Base-by-base conservation (phyloP, 2,329 filamentous ascomycete species). In the Claviceps quebecensis region DNA sequence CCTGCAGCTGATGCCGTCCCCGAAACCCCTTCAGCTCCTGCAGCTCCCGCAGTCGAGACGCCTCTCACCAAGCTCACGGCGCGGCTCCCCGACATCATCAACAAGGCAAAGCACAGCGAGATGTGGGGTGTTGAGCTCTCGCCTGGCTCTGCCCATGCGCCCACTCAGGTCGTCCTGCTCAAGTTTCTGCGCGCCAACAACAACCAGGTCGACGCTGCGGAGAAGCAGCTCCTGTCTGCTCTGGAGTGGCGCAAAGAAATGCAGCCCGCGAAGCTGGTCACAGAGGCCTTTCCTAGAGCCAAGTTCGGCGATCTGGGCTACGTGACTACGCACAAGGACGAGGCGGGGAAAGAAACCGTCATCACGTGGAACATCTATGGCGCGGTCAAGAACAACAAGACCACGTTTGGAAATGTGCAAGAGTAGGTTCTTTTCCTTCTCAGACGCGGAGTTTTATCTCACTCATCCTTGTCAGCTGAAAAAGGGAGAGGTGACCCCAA, bases 321-420 rank as follows among this genome's bases (percentile, higher is more conserved):
- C 64, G 78, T 95, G 48, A 87, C 87, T 1, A 75, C 74, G n/a
- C 81, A 93, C 58, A 69, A 74, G 50, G 73, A 74, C 38, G 73
- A 74, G 1, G 75, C 73, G 48, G 68, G 26, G 53, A 72, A 79
- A 60, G 79, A 83, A 65, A 75, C 60, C 17, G 64, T 95, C 52
- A 83, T 90, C 47, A 93, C 87, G 2, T 96, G 90, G 84, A 96
- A 96, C 66, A 83, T 96, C 61, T 96, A 97, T 63, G 90, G 90
- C 14, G 80, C 81, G 39, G 86, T 90, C 56, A 93, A 93, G 75
- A 78, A 87, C 59, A 80, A 85, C 59, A 81, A 88, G 55, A 79
- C 86, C 57, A 94, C 88, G 0, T 96, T 96, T 71, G 87, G 86
- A 4, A 77, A 93, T 61, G 70, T 89, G 5, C 75, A 89, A 26